These are phyloP conservation scores for Sugiyamaella xylanicola DNA, from an alignment of 1,139 yeast species.

Conservation along the genomic window DNA sequence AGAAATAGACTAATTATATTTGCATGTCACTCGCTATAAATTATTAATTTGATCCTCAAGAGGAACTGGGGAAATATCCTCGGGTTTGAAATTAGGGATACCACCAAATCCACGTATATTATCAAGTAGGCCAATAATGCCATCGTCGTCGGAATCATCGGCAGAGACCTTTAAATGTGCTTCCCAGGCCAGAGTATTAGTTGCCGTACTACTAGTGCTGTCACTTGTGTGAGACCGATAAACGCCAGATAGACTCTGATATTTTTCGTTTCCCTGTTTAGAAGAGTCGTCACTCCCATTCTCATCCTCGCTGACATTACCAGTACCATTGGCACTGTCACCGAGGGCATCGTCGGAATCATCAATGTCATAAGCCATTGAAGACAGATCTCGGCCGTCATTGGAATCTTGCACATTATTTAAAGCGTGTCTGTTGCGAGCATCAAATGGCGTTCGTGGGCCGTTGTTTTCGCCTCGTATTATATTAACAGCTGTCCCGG, in stretches of 20 bases:
- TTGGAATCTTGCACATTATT: neutral
- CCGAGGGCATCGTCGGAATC: constrained; percentile 11
- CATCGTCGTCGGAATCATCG: constrained; percentile 36
- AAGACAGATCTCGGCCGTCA: constrained; percentile 21
- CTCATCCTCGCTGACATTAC: neutral
- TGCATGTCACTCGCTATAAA: constrained; percentile 5
- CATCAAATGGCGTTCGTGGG: constrained; percentile 1
- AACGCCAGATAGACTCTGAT: neutral
- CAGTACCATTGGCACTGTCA: neutral
- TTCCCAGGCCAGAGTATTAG: constrained; percentile 33
- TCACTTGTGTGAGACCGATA: neutral
- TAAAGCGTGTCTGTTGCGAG: neutral
- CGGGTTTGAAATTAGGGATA: constrained; percentile 4
- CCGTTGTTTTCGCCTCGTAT: constrained; percentile 10
- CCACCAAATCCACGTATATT: constrained; percentile 17
- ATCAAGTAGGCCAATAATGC: constrained; percentile 31
- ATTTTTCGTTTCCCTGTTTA: too few species aligned
- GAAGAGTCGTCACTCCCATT: too few species aligned
- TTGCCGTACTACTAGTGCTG: constrained; percentile 16
- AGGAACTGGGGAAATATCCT: constrained; percentile 11
- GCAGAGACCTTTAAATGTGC: constrained; percentile 29
- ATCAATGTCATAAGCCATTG: constrained; percentile 24
- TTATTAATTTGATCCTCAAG: constrained; percentile 9
- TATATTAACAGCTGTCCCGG: neutral
- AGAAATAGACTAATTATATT: too few species aligned